phyloP scores from a whole-genome alignment of 371 early-diverging fungal species.

The Mortierella sp. region DNA sequence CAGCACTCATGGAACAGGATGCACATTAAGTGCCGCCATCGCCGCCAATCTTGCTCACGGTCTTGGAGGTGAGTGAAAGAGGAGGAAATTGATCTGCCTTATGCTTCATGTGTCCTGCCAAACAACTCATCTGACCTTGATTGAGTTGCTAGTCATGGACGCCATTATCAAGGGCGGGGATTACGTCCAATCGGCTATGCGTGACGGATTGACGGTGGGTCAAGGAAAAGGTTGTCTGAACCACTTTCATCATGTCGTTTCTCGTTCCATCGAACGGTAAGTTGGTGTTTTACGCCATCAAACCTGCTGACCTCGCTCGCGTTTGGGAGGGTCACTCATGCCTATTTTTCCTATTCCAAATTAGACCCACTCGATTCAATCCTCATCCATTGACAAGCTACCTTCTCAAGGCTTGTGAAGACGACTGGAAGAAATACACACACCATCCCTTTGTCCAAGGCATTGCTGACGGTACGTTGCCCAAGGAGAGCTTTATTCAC shows the following conservation, averaged over 20 bases:
- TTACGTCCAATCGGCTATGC: conserved; percentile 71
- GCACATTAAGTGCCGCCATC: conserved; percentile 87
- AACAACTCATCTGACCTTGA: no score
- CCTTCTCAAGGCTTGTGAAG: conserved; percentile 60
- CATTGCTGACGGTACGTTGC: conserved; percentile 80
- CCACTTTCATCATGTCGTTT: conserved; percentile 69
- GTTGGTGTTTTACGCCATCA: no score
- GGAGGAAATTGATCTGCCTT: not conserved
- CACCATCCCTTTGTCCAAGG: conserved; percentile 81
- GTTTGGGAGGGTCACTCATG: no score
- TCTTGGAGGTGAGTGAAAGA: conserved; percentile 57
- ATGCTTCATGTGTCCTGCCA: no score
- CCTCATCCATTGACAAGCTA: conserved; percentile 60
- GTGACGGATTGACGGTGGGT: conserved; percentile 66
- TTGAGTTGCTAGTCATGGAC: conserved; percentile 46
- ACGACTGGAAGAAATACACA: conserved; percentile 76
- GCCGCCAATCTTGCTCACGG: conserved; percentile 76
- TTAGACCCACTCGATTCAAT: no score
- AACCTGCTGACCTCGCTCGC: no score
- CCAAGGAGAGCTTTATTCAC: conserved; percentile 72
- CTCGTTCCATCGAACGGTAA: conserved; percentile 63
- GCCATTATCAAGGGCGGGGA: conserved; percentile 61
- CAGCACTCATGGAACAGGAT: conserved; percentile 90
- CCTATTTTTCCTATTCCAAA: no score
- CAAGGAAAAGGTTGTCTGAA: conserved; percentile 81